Percentiles rank a stretch among this genome's conserved stretches.
phyloP scores from a whole-genome alignment of 2,329 filamentous ascomycete species.

The Fusarium torulosum region DNA sequence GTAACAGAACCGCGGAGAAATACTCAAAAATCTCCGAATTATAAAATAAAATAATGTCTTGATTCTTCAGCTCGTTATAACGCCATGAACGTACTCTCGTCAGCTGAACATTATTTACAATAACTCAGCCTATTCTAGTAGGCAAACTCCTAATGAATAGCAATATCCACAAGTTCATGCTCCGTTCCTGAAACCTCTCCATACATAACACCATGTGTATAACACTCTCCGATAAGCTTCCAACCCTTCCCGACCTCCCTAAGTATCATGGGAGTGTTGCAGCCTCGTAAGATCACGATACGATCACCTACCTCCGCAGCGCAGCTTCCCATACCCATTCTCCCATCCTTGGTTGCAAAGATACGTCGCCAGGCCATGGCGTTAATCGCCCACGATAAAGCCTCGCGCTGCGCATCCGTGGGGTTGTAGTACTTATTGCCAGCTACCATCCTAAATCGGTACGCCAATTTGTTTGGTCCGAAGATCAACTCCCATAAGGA shows the following conservation, averaged over 20 bases:
- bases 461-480: not conserved
- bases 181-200: not conserved
- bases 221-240: constrained; percentile 11
- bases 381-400: constrained; percentile 12
- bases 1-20: no score
- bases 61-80: no score
- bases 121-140: no score
- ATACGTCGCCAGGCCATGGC: not conserved
- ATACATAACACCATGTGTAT: constrained; percentile 21
- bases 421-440: not conserved
- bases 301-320: not conserved
- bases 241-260: fast-evolving
- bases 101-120: no score
- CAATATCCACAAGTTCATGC: not conserved
- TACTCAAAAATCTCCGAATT: no score
- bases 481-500: constrained; percentile 1
- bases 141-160: not conserved
- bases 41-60: no score
- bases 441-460: not conserved
- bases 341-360: not conserved
- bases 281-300: not conserved
- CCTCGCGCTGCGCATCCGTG: not conserved
- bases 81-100: no score
- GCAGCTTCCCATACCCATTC: constrained; percentile 7
- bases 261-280: not conserved